Conservation (phyloP, 2,329 filamentous ascomycete genomes). For the Sphaerulina musiva region DNA sequence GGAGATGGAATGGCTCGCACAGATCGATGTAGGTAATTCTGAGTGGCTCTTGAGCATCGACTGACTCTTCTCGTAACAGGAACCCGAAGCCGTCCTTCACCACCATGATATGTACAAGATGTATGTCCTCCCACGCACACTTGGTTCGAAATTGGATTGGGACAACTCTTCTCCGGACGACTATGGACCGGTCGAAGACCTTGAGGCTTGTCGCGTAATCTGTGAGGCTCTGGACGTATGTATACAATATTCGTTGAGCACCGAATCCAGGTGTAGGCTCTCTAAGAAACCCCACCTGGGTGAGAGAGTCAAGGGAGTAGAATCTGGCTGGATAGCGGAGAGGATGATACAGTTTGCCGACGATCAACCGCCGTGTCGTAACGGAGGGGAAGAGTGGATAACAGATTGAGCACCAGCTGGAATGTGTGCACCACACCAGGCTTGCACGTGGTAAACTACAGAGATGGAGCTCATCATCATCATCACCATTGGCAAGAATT, state of each 20-base stretch:
- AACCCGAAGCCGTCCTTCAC: conserved; percentile 8
- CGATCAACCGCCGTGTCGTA: not conserved
- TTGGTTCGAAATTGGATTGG: conserved; percentile 19
- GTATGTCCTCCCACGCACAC: conserved; percentile 23
- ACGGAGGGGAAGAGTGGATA: not conserved
- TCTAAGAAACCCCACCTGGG: conserved; percentile 18
- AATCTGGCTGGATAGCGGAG: conserved; percentile 25
- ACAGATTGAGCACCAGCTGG: not conserved
- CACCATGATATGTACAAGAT: conserved; percentile 23
- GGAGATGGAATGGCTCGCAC: conserved; percentile 23
- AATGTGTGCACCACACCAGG: not conserved
- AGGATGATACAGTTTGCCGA: conserved; percentile 12
- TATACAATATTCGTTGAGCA: conserved; percentile 20
- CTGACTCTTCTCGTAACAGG: not conserved
- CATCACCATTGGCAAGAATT: not conserved
- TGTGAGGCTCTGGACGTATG: conserved; percentile 19
- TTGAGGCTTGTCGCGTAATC: conserved; percentile 20
- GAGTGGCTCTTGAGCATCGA: not conserved
- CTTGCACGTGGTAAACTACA: not conserved
- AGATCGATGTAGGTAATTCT: conserved; percentile 12
- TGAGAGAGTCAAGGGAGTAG: conserved; percentile 14
- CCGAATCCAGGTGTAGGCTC: conserved; percentile 13
- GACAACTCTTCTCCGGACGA: conserved; percentile 24
- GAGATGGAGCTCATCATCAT: not conserved
- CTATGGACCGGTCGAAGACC: conserved; percentile 5